Conservation (phyloP, 2,329 filamentous ascomycete genomes). For the Magnaporthiopsis rhizophila region DNA sequence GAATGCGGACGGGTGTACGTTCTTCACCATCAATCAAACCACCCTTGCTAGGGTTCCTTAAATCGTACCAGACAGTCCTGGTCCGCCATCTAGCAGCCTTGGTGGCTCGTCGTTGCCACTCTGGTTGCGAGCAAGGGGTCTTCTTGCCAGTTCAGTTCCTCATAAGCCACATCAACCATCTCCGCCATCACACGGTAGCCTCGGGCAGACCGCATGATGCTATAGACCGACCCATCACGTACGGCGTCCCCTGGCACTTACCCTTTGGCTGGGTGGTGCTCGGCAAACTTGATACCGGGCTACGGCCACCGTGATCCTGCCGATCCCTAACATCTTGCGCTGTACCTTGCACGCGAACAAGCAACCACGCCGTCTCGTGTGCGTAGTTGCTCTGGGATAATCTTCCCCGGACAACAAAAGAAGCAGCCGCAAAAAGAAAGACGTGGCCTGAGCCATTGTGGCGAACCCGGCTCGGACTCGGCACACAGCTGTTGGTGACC, state of each 20-base stretch:
- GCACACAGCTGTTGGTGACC: not conserved
- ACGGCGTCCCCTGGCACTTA: not conserved
- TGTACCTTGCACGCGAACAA: not conserved
- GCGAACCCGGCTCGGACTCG: not conserved
- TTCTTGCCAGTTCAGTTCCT: not conserved
- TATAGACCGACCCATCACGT: not conserved
- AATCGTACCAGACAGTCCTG: not conserved
- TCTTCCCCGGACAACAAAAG: not conserved
- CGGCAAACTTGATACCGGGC: not conserved
- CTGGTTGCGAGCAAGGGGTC: not conserved
- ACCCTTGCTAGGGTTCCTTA: not conserved
- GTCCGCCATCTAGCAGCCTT: not conserved
- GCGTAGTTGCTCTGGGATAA: not conserved
- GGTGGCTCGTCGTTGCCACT: not conserved
- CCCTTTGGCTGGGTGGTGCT: not conserved
- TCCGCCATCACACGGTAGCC: not conserved
- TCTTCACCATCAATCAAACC: not conserved
- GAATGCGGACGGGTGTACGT: not conserved
- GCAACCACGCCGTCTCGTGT: not conserved
- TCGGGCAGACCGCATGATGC: not conserved
- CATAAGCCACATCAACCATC: not conserved
- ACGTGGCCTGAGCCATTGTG: not conserved
- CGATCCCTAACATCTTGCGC: not conserved
- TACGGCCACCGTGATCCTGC: not conserved
- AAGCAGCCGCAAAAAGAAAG: not conserved